These are phyloP conservation scores for Plasmodium fragile DNA, from an alignment of 169 alveolate genomes.

Conservation along the genomic window DNA sequence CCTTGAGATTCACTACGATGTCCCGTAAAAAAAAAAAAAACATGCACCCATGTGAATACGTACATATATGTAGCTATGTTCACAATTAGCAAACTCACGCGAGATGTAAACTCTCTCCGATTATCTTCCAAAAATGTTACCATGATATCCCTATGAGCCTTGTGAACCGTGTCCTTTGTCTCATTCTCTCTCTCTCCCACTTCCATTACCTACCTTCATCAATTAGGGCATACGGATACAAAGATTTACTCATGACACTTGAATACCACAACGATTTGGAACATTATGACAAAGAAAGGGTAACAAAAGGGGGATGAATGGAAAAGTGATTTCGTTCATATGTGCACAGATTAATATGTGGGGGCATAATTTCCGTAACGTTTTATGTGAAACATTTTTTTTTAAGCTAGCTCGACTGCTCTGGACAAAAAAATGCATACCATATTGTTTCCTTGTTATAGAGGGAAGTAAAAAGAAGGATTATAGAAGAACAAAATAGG, in stretches of 20 bases:
- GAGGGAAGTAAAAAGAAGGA: constrained; percentile 65
- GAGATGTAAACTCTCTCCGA: neutral
- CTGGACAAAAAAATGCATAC: neutral
- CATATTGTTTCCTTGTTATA: constrained; percentile 1
- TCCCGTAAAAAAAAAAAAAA: constrained; percentile 71
- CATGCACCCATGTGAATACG: neutral
- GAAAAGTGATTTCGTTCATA: neutral
- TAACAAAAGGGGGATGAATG: constrained; percentile 7
- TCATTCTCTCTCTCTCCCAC: no score
- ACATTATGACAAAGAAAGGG: constrained; percentile 41
- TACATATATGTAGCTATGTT: neutral
- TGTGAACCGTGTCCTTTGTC: neutral
- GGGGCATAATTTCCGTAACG: neutral
- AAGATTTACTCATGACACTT: constrained; percentile 43
- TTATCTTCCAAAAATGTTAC: neutral
- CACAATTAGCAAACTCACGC: neutral
- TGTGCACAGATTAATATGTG: neutral
- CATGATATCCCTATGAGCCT: neutral
- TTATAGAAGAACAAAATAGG: constrained; percentile 53
- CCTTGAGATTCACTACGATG: constrained; percentile 41
- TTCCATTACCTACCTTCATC: neutral
- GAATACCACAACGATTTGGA: constrained; percentile 64
- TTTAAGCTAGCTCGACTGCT: neutral
- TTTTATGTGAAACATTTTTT: neutral
- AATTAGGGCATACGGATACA: constrained; percentile 67